Evolutionary conservation across 2,329 filamentous ascomycete genomes (phyloP).

Genomic region (Akanthomyces lecanii): DNA sequence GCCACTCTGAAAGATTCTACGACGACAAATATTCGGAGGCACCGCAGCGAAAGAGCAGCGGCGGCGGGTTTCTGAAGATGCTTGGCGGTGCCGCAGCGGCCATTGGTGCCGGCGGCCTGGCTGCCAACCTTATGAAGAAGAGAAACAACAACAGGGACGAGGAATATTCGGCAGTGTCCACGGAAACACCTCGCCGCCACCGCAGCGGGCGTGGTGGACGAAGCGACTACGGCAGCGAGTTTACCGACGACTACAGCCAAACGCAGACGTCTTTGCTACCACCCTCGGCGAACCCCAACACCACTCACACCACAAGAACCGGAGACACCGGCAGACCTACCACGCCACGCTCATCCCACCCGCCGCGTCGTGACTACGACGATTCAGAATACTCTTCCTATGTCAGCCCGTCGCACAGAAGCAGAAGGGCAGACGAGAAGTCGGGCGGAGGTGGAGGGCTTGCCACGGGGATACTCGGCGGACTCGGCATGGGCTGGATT

Average conservation of each 20-base stretch:
- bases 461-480: constrained; percentile 55
- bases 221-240: constrained; percentile 52
- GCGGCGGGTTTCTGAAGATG: constrained; percentile 57
- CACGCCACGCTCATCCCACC: constrained; percentile 42
- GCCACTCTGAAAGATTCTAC: constrained; percentile 53
- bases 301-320: constrained; percentile 45
- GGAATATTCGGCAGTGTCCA: constrained; percentile 59
- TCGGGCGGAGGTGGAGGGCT: constrained; percentile 41
- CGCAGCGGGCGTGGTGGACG: constrained; percentile 36
- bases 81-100: constrained; percentile 57
- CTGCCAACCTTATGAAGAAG: constrained; percentile 54
- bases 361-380: constrained; percentile 43
- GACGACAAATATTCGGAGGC: constrained; percentile 63
- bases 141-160: constrained; percentile 51
- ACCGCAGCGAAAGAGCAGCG: constrained; percentile 34
- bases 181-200: constrained; percentile 53
- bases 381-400: constrained; percentile 58
- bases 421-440: constrained; percentile 44
- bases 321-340: constrained; percentile 44
- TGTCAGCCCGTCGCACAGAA: constrained; percentile 58
- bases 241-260: constrained; percentile 33
- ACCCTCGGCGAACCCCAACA: constrained; percentile 39
- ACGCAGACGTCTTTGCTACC: constrained; percentile 41
- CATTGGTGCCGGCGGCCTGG: constrained; percentile 58
- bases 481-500: constrained; percentile 65